Base-by-base conservation (phyloP, 116 monocot genomes). In the Thalassia testudinum region DNA sequence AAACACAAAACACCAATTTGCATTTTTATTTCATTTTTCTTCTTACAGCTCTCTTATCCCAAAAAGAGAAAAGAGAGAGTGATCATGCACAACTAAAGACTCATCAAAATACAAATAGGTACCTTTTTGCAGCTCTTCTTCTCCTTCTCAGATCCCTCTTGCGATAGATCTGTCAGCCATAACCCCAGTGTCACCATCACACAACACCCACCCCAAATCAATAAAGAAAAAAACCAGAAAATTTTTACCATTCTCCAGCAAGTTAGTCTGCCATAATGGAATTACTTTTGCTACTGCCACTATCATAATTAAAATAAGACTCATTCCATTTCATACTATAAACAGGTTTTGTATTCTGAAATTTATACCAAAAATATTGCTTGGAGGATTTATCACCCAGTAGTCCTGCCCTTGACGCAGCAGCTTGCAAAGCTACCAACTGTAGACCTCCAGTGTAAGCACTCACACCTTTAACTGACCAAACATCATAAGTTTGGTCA, bases 401-500 rank as follows among this genome's bases (percentile, higher is more conserved):
- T 68, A 70, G 65, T 50, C 59, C 64, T 49, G 99, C 99, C 71
- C 89, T 59, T 50, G 79, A 74, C 17, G 90, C 85, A 44, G 99
- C 86, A 69, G 99, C 99, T 68, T 89, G 85, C 29, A 97, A 63
- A 47, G 97, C 89, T 15, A 82, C 90, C 17, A 86, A 72, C 99
- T 90, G 90, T 47, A 99, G 68, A 0, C 97, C 97, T 42, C 99
- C 99, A 58, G 72, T 58, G 63, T 99, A 99, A 21, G 99, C 79
- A 77, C 99, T 99, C 51, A 99, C 86, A 64, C 99, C 99, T 27
- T 53, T 66, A 56, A 77, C 79, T 21, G 86, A 72, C 99, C 99
- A 99, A 12, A 82, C 80, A 71, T 90, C 99, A 71, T 99, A 99
- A 0, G 99, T 99, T 54, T 99, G 90, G 64, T 99, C 99, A 26